Percentiles rank a stretch among this genome's conserved stretches.
These are phyloP conservation scores for Aureobasidium lini DNA, from an alignment of 2,329 filamentous ascomycete species.

Conservation along the genomic window DNA sequence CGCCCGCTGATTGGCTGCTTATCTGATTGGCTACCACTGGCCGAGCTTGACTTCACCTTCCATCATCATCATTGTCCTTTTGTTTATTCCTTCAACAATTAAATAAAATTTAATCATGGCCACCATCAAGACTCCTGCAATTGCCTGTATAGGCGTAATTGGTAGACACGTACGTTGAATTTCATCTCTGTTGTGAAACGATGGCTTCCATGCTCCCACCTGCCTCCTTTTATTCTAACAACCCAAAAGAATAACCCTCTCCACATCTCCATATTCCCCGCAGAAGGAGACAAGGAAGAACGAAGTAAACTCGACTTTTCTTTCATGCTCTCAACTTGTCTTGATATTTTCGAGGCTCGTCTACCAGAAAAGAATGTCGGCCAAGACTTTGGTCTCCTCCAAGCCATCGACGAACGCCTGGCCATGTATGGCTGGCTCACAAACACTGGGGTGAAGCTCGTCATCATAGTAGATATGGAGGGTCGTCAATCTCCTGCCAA, in stretches of 20 bases:
- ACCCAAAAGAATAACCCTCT: conserved; percentile 78
- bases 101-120: conserved; percentile 2
- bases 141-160: conserved; percentile 89
- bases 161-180: conserved; percentile 68
- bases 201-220: neutral
- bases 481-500: conserved; percentile 44
- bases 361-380: conserved; percentile 64
- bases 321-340: conserved; percentile 80
- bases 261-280: conserved; percentile 84
- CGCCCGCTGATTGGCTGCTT: neutral
- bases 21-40: neutral
- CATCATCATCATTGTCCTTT: neutral
- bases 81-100: neutral
- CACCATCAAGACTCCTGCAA: conserved; percentile 53
- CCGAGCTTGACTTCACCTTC: conserved; percentile 3
- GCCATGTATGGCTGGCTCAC: conserved; percentile 95
- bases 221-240: neutral
- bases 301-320: conserved; percentile 81
- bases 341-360: conserved; percentile 89
- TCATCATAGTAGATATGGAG: conserved; percentile 85
- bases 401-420: conserved; percentile 87
- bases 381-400: conserved; percentile 84
- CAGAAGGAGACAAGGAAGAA: conserved; percentile 45
- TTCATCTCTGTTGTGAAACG: neutral
- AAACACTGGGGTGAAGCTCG: conserved; percentile 86